A percentile compares a stretch with the other conserved stretches of the same genome.
phyloP scores from a whole-genome alignment of 495 filamentous ascomycete species.

The Trichoderma reesei region DNA sequence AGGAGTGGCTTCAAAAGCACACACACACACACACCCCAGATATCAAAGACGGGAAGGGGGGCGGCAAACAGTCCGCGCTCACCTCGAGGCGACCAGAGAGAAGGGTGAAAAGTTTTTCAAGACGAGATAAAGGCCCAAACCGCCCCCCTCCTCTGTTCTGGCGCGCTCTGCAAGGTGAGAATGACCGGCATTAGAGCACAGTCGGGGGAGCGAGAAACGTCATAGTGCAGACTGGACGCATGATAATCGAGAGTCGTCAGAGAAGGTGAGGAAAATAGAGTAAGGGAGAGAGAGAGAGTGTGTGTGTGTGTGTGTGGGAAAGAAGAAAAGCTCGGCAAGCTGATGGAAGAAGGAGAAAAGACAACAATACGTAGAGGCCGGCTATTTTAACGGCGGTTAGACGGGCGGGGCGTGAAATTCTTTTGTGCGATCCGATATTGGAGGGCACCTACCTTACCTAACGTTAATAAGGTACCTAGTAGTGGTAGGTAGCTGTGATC shows the following conservation, averaged over 20 bases:
- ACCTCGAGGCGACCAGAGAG: not conserved
- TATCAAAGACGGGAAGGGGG: not conserved
- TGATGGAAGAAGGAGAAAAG: not conserved
- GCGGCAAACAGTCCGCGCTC: not conserved
- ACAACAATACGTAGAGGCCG: too few species aligned
- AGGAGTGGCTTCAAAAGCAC: too few species aligned
- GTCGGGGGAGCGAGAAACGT: not conserved
- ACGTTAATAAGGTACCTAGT: too few species aligned
- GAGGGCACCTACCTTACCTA: too few species aligned
- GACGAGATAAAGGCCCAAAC: not conserved
- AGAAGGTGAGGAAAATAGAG: too few species aligned
- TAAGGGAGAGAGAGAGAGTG: too few species aligned
- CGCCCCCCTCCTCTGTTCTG: not conserved
- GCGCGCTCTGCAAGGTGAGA: not conserved
- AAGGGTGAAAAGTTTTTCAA: not conserved
- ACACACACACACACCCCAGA: too few species aligned
- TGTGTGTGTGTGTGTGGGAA: not conserved
- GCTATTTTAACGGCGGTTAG: conserved; percentile 3
- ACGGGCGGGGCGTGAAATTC: not conserved
- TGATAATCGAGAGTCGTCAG: not conserved
- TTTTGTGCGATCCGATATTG: not conserved
- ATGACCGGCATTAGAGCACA: not conserved
- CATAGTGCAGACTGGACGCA: not conserved
- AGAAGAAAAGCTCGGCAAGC: not conserved
- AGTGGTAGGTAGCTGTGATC: too few species aligned